Evolutionary conservation across 345 rosid genomes (phyloP), one percentile per base, ranked within the genome.

Genomic region (Salix caprea): DNA sequence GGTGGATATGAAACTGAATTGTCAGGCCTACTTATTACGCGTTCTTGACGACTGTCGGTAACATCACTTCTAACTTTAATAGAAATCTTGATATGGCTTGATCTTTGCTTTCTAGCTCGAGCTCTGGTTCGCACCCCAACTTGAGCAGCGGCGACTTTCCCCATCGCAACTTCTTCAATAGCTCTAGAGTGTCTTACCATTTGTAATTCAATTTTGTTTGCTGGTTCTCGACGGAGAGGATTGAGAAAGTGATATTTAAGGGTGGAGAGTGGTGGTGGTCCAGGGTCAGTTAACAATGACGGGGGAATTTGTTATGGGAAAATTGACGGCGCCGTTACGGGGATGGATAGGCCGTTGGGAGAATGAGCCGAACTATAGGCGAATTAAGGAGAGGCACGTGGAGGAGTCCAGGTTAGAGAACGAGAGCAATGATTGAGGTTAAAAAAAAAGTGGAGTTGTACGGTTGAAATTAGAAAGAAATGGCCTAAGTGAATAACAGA

Each of bases 251-350:
- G 40, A 30, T 65, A 34, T 28, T 26, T 34, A 37, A 30, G 69
- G 21, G 21, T 66, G 44, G 81, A 76, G 82, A 76, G 65, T 56
- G 13, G 67, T 7, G 48, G 86, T 81, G 91, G 86, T 87, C 90
- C 93, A 84, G 65, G 5, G 79, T 77, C 86, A 86, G 82, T 86
- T 83, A 84, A 81, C 80, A 78, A 79, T 71, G 89, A 90, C 83
- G 90, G 88, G 88, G 91, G 89, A 85, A 85, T 90, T 84, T 79
- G 78, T 76, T 78, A 90, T 88, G 91, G 91, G 87, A 70, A 73
- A 77, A 74, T 84, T 88, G 97, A 92, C 90, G 97, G 95, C 97
- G 92, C 94, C 95, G 92, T 91, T 90, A 86, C 81, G 19, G 61
- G 61, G 86, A 74, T 50, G 54, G 78, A 39, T 21, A 65, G 24